A percentile compares a stretch with the other conserved stretches of the same genome.
Conservation (phyloP, 768 basidiomycete genomes). For the Suillus bovinus region DNA sequence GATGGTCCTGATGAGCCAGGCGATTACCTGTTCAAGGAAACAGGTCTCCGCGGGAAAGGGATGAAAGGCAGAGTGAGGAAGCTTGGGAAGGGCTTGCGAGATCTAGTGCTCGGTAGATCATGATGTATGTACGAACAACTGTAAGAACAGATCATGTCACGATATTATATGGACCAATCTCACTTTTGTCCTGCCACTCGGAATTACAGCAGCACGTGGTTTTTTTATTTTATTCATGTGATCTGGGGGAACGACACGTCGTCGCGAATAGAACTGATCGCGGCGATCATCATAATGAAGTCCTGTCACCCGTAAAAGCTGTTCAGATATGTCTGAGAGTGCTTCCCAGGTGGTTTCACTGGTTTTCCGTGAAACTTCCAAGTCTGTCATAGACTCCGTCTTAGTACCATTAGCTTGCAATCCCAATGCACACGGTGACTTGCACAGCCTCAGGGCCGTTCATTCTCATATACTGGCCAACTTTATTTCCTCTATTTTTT, state of each 20-base stretch:
- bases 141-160: constrained; percentile 4
- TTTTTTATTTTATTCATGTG: not conserved
- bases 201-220: not conserved
- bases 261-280: not conserved
- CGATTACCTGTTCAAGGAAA: constrained; percentile 33
- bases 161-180: not conserved
- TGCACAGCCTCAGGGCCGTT: constrained; percentile 9
- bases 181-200: too few relatives aligned
- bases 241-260: not conserved
- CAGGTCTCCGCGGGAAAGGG: constrained; percentile 17
- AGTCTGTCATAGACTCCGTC: not conserved
- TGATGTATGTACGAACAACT: constrained; percentile 12
- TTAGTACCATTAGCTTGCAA: not conserved
- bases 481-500: constrained; percentile 21
- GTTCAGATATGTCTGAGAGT: not conserved
- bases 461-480: constrained; percentile 13
- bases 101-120: constrained; percentile 29
- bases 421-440: not conserved
- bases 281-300: not conserved
- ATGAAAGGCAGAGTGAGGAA: constrained; percentile 30
- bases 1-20: constrained; percentile 32
- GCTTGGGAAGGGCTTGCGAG: constrained; percentile 32
- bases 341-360: not conserved
- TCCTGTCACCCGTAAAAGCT: not conserved
- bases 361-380: constrained; percentile 1